phyloP scores from a whole-genome alignment of 495 filamentous ascomycete species.

The Penicillium riverlandense region DNA sequence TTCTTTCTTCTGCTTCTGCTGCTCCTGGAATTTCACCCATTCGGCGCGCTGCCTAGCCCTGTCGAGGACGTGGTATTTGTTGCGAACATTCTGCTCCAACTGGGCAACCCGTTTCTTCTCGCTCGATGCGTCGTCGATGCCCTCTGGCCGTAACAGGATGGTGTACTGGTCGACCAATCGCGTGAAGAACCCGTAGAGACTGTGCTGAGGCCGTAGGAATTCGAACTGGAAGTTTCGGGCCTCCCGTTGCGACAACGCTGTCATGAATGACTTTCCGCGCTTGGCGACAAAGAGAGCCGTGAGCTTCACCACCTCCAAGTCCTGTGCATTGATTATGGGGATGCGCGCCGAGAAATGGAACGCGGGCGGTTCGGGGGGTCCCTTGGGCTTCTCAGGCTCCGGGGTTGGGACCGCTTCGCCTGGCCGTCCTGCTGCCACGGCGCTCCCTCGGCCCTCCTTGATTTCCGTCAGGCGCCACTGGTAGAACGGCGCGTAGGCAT shows the following conservation, averaged over 20 bases:
- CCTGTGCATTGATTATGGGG: constrained; percentile 93
- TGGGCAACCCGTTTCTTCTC: constrained; percentile 65
- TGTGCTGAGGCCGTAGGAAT: constrained; percentile 92
- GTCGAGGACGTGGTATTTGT: constrained; percentile 73
- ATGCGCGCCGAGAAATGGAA: constrained; percentile 95
- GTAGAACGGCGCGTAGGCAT: constrained; percentile 85
- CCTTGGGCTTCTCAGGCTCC: constrained; percentile 63
- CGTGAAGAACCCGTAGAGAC: constrained; percentile 89
- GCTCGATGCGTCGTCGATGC: constrained; percentile 59
- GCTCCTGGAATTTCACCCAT: constrained; percentile 76
- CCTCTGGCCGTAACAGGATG: constrained; percentile 61
- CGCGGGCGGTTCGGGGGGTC: constrained; percentile 78
- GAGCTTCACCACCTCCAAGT: constrained; percentile 85
- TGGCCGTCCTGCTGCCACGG: constrained; percentile 67
- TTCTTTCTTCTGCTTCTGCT: constrained; percentile 83
- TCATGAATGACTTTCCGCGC: constrained; percentile 87
- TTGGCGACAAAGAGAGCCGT: constrained; percentile 88
- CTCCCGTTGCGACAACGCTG: constrained; percentile 77
- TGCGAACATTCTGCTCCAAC: constrained; percentile 65
- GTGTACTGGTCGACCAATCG: constrained; percentile 90
- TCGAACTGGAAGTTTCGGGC: constrained; percentile 92
- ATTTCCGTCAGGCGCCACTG: constrained; percentile 85
- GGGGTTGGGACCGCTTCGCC: constrained; percentile 51
- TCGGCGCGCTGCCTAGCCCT: constrained; percentile 79
- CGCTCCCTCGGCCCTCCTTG: constrained; percentile 71